Evolutionary conservation across 2,329 filamentous ascomycete species (phyloP).

Genomic region (Xylaria digitata): DNA sequence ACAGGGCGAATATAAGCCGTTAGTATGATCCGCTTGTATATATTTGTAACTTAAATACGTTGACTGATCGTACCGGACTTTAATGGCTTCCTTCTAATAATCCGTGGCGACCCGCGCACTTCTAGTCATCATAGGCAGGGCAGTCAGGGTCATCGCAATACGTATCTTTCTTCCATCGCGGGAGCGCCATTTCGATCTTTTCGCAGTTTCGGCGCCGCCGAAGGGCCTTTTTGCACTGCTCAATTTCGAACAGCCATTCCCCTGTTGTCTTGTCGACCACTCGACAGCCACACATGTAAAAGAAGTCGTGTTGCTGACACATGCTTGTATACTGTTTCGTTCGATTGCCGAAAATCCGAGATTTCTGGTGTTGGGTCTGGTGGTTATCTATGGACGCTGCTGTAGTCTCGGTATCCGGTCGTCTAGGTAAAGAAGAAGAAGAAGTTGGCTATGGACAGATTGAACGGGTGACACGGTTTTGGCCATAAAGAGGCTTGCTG

Average conservation of each 20-base stretch:
- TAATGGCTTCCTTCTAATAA: neutral
- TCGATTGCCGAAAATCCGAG: neutral
- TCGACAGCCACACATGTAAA: constrained; percentile 46
- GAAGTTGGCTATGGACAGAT: neutral
- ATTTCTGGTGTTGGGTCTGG: neutral
- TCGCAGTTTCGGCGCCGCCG: constrained; percentile 38
- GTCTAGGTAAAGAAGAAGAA: neutral
- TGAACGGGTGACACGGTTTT: neutral
- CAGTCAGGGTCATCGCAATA: constrained; percentile 45
- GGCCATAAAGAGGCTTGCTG: constrained; percentile 2
- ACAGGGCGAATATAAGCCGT: neutral
- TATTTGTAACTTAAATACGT: neutral
- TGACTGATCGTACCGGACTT: neutral
- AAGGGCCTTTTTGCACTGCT: constrained; percentile 39
- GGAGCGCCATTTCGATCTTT: constrained; percentile 43
- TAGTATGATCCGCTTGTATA: neutral
- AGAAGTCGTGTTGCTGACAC: constrained; percentile 45
- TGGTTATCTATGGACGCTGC: neutral
- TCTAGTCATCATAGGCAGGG: constrained; percentile 35
- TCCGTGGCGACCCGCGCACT: neutral
- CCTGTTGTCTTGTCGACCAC: constrained; percentile 39
- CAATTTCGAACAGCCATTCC: constrained; percentile 41
- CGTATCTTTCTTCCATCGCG: constrained; percentile 42
- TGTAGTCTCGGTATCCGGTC: neutral
- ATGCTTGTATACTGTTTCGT: constrained; percentile 23